phyloP scores from a whole-genome alignment of 2,329 filamentous ascomycete species.

The Claviceps monticola region DNA sequence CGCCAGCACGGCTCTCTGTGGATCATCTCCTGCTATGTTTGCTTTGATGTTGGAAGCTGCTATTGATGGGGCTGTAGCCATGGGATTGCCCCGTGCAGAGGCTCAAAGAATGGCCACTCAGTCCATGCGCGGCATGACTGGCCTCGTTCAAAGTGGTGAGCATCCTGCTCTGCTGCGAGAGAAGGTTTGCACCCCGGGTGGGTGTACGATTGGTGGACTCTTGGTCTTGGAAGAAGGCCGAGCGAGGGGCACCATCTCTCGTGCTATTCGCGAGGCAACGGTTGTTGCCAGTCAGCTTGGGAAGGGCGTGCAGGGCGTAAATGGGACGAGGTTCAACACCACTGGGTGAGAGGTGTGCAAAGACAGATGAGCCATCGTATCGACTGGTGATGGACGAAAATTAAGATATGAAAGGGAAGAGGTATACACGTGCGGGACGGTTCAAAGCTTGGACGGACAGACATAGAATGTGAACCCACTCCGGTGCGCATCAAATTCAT shows the following conservation, averaged over 20 bases:
- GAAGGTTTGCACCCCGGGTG: slow-evolving; percentile 64
- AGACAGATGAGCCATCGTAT: neutral
- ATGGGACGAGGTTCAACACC: slow-evolving; percentile 17
- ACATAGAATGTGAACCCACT: neutral
- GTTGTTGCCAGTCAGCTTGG: slow-evolving; percentile 52
- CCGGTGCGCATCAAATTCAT: neutral
- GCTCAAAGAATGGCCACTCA: slow-evolving; percentile 68
- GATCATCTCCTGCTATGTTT: slow-evolving; percentile 64
- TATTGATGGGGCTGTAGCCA: slow-evolving; percentile 64
- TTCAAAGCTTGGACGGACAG: no score
- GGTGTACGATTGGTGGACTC: slow-evolving; percentile 64
- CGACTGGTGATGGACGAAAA: neutral
- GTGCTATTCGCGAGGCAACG: slow-evolving; percentile 57
- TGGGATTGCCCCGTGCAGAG: slow-evolving; percentile 60
- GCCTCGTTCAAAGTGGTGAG: slow-evolving; percentile 54
- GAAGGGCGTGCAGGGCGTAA: slow-evolving; percentile 24
- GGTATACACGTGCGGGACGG: no score
- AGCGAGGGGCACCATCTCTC: slow-evolving; percentile 51
- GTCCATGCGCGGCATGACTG: slow-evolving; percentile 61
- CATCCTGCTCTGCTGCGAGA: slow-evolving; percentile 64
- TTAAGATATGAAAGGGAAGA: no score
- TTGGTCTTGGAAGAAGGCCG: slow-evolving; percentile 60
- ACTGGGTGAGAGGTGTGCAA: neutral
- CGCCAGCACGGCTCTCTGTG: slow-evolving; percentile 58
- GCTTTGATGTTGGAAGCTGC: slow-evolving; percentile 61